Evolutionary conservation across 768 basidiomycete species (phyloP), one percentile per base, ranked within the genome.

Genomic region (Ephemerocybe angulata): DNA sequence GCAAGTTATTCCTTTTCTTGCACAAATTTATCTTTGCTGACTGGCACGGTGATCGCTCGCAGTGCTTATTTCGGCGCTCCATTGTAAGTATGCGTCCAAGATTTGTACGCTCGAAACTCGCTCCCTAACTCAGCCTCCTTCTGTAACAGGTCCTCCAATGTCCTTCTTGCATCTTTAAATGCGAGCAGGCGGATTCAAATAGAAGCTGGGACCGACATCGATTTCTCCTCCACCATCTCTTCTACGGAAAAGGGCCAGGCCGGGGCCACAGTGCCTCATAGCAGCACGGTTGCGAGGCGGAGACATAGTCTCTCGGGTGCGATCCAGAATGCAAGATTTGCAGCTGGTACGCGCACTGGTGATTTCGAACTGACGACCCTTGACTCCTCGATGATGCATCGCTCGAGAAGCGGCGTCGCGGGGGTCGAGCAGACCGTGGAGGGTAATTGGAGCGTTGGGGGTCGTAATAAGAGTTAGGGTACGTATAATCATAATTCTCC

Each of bases 401-500:
- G 33, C 33, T 35, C 33, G 8, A 35, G 33, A 35, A 17, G 17
- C 33, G 33, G 17, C 17, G 8, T 8, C 8, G 8, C 33, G 33
- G 33, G 17, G 33, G 33, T n/a, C n/a, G n/a, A 17, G 33, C 33
- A 35, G 33, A 35, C 8, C 33, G 17, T 35, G 17, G 33, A 35
- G 8, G 33, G 33, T n/a, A n/a, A n/a, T n/a, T 35, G 33, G 33
- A 35, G 17, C 8, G 33, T 8, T 35, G 33, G 33, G 33, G 33
- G 8, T 35, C 33, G 8, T 35, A 35, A 8, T 8, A 35, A 17
- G 17, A 17, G 17, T 8, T 55, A 53, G 12, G 56, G 66, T 5
- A 70, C 68, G 10, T 67, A 65, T 21, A 65, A 67, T 19, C 72
- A 57, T 2, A n/a, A n/a, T n/a, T n/a, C n/a, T n/a, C 33, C 8